A percentile compares a stretch with the other conserved stretches of the same genome.
Evolutionary conservation across 164 flowering plant genomes (phyloP).

Genomic region (Santalum album): DNA sequence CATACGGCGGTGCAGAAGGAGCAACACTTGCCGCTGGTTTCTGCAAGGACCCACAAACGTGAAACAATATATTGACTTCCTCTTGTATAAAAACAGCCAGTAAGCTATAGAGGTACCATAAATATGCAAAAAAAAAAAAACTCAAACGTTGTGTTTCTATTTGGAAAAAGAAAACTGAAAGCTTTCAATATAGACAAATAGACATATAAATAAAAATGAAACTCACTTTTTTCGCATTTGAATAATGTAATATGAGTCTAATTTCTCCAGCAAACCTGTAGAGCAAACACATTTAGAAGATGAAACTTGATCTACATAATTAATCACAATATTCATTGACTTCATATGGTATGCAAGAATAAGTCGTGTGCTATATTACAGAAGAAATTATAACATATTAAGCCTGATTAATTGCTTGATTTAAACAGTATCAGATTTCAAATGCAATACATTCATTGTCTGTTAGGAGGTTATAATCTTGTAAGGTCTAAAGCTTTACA

Average conservation of each 20-base stretch:
- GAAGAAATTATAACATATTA: background rate
- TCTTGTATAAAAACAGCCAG: background rate
- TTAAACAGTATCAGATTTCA: background rate
- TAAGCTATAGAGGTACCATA: background rate
- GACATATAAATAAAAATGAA: background rate
- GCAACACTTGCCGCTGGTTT: slow-evolving; percentile 24
- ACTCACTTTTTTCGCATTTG: slow-evolving; percentile 50
- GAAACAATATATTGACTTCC: background rate
- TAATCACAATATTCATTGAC: background rate
- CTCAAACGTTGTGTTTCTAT: background rate
- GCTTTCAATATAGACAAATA: background rate
- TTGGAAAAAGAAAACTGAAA: too few relatives aligned
- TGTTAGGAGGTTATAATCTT: too few relatives aligned
- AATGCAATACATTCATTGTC: too few relatives aligned
- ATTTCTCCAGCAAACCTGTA: slow-evolving; percentile 83
- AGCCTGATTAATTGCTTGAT: background rate
- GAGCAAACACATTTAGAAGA: background rate
- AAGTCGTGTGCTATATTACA: background rate
- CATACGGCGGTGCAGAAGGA: slow-evolving; percentile 54
- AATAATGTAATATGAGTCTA: slow-evolving; percentile 56
- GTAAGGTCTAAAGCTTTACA: too few relatives aligned
- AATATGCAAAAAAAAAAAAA: background rate
- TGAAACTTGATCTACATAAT: background rate
- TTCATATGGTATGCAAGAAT: background rate
- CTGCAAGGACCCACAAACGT: slow-evolving; percentile 25